A percentile compares a stretch with the other conserved stretches of the same genome.
phyloP scores from a whole-genome alignment of 441 rosid genomes.

The Cnidoscolus chayamansa region DNA sequence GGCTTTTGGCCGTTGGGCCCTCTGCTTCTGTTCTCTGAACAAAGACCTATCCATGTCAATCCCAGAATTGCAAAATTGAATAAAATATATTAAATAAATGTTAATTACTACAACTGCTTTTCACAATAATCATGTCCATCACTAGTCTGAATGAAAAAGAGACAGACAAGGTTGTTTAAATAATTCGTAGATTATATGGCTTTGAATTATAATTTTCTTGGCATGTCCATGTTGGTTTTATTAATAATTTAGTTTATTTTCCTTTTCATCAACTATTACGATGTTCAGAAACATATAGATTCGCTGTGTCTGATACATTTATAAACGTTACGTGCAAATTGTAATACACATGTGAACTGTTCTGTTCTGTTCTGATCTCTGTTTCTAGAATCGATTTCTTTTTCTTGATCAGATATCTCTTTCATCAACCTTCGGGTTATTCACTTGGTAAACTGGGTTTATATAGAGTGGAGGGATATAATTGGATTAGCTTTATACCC shows the following conservation, averaged over 20 bases:
- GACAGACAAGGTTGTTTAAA: constrained; percentile 9
- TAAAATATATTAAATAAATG: not conserved
- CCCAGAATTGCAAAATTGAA: constrained; percentile 19
- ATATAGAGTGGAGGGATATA: not conserved
- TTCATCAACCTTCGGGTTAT: not conserved
- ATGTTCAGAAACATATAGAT: constrained; percentile 10
- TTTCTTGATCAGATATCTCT: not conserved
- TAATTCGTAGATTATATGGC: constrained; percentile 11
- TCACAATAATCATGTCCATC: constrained; percentile 15
- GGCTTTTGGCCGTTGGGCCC: constrained; percentile 9
- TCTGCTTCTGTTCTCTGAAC: constrained; percentile 26
- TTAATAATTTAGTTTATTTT: constrained; percentile 26
- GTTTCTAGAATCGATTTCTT: constrained; percentile 9
- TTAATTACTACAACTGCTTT: not conserved
- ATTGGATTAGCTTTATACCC: too few relatives aligned
- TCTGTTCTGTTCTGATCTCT: not conserved
- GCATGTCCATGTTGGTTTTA: constrained; percentile 48
- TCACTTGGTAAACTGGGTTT: not conserved
- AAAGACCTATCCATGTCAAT: constrained; percentile 29
- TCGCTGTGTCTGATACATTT: not conserved
- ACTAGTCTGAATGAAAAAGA: constrained; percentile 14
- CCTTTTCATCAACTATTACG: constrained; percentile 12
- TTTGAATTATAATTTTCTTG: constrained; percentile 11
- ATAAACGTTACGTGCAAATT: not conserved
- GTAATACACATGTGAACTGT: not conserved